Evolutionary conservation across 352 stramenopile species (phyloP), one percentile per base, ranked within the genome.

Genomic region (Pythium periplocum): DNA sequence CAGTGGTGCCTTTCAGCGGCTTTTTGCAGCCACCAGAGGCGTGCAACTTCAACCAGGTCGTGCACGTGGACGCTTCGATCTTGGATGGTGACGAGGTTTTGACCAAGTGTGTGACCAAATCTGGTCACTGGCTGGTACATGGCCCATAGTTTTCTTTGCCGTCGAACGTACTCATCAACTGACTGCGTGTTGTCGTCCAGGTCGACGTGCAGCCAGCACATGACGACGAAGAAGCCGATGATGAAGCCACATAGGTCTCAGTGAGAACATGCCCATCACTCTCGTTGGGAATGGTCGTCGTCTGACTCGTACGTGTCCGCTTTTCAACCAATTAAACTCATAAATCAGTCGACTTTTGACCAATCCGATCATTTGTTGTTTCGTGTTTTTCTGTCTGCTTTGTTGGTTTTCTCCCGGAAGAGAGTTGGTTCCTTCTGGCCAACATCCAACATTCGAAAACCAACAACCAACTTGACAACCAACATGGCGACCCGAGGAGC

Each of bases 111-210:
- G 53, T 89, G 4, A 61, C 78, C 39, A 73, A 79, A 45, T 55
- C 72, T 4, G 72, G 79, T 11, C 59, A 68, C 34, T 90, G 77
- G 79, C 61, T 93, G 68, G 75, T 86, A 61, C 49, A 70, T 75
- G 7, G 17, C 17, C 17, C 17, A 26, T 26, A 26, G 17, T 26
- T 26, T 26, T 0, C 17, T 26, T 26, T 26, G 17, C 17, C 17
- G 17, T 26, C 17, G 17, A 26, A 26, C 38, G 12, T 32, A 30
- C 41, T 53, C 6, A 33, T 54, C 17, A 26, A 48, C 31, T 48
- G n/a, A 48, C 38, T 12, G 12, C 17, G n/a, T 48, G n/a, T 26
- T 34, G 44, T 48, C n/a, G 7, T 44, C 4, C 39, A 82, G 71
- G 69, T 74, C 26, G 78, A 71, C 37, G 56, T 87, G 35, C 64